Evolutionary conservation across 768 basidiomycete genomes (phyloP).

Genomic region (Russula sp.): DNA sequence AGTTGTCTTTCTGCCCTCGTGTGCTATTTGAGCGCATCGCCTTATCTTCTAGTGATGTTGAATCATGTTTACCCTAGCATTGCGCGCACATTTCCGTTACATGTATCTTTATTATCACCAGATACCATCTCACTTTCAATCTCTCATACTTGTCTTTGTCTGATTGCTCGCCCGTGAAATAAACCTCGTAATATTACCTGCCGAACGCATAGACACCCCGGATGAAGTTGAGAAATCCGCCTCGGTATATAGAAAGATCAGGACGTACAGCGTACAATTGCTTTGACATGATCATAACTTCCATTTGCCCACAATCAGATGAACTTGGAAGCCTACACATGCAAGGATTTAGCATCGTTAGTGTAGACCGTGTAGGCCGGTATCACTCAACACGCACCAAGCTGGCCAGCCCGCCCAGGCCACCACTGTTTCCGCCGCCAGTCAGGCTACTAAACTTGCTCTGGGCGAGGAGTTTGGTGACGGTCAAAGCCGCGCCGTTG

Average conservation of each 20-base stretch:
- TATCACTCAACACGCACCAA: neutral
- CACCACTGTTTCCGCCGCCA: slow-evolving; percentile 65
- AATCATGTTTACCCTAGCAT: no score
- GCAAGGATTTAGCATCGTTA: slow-evolving; percentile 17
- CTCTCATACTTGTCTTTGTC: no score
- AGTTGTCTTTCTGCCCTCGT: neutral
- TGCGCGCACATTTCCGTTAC: no score
- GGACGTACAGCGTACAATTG: no score
- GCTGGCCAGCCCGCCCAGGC: slow-evolving; percentile 51
- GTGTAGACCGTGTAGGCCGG: slow-evolving; percentile 14
- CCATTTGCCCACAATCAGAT: neutral
- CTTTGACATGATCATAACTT: no score
- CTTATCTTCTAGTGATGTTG: no score
- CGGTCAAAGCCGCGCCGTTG: slow-evolving; percentile 77
- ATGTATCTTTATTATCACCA: neutral
- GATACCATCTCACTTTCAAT: no score
- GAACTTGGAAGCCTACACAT: slow-evolving; percentile 14
- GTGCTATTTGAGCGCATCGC: no score
- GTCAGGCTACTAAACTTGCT: slow-evolving; percentile 45
- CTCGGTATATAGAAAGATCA: no score
- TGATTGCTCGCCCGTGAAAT: neutral
- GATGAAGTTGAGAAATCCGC: no score
- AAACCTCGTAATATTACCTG: neutral
- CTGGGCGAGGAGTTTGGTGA: slow-evolving; percentile 76
- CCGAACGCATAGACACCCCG: neutral